Evolutionary conservation across 345 rosid genomes (phyloP), one percentile per base, ranked within the genome.

Genomic region (Salix exigua): DNA sequence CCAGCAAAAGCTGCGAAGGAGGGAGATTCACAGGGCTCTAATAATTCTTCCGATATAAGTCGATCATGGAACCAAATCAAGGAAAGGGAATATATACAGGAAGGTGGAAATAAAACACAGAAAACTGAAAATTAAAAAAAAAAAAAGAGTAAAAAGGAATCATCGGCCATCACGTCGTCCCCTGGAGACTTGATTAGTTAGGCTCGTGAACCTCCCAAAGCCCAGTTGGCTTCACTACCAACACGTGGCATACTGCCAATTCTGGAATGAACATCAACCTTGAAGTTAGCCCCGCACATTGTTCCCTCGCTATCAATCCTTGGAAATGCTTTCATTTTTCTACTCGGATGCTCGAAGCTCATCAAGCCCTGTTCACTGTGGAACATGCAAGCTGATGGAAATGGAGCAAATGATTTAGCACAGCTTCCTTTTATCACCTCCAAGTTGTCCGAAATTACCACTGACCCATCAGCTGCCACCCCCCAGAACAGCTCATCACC

Each of bases 391-490:
- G 98, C 96, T 65, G 80, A 26, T 11, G 97, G 99, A 81, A 93
- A 96, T 68, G 98, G 95, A 26, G 99, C 98, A 84, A 81, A 93
- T n/a, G 98, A 96, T 83, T 92, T 94, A 33, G 93, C 94, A 85
- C 98, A 96, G 0, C 98, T 88, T 31, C 88, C 95, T 66, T 92
- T 96, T 7, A 92, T 87, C 37, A 91, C 86, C 68, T 90, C 90
- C 83, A 89, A 53, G 71, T 92, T 88, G 86, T 96, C 98, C 26
- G 94, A 91, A 61, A 93, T 88, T 0, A 93, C 94, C 31, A 93
- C 96, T 26, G 92, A 90, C 0, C 98, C 97, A 67, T 96, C 98
- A 0, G 85, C 93, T n/a, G 96, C 91, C 28, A 93, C 84, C 1
- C 99, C 99, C 98, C 98, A 93, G 80, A 85, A 90, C 2, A 96